A percentile compares a stretch with the other conserved stretches of the same genome.
These are phyloP conservation scores for Trichophyton schoenleinii DNA, from an alignment of 2,329 filamentous ascomycete species.

Conservation along the genomic window DNA sequence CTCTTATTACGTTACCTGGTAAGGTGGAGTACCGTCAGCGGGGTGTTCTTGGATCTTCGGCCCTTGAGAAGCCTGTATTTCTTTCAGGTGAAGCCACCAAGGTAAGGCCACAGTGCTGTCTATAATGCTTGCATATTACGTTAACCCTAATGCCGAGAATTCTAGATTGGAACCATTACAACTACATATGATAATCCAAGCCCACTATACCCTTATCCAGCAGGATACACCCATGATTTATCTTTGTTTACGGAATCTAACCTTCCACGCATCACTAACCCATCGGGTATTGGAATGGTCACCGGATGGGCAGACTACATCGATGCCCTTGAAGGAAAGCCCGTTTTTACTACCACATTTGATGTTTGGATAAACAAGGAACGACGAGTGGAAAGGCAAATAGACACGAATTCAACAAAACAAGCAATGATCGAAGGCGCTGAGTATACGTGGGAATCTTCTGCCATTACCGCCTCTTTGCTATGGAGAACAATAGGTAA, in stretches of 20 bases:
- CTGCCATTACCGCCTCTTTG: neutral
- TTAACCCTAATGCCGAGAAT: neutral
- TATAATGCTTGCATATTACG: neutral
- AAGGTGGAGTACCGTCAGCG: neutral
- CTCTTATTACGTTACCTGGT: neutral
- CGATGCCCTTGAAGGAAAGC: neutral
- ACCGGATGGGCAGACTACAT: neutral
- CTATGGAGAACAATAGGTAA: neutral
- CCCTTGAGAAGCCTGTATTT: neutral
- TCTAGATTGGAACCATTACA: neutral
- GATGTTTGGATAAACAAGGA: neutral
- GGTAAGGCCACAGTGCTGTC: neutral
- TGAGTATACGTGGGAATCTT: neutral
- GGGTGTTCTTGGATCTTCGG: neutral
- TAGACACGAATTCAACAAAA: neutral
- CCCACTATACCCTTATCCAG: neutral
- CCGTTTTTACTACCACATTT: neutral
- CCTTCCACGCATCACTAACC: neutral
- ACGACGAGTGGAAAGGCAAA: neutral
- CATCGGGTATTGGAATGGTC: neutral
- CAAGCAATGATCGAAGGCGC: neutral
- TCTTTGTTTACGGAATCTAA: neutral
- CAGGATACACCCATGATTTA: neutral
- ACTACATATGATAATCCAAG: neutral
- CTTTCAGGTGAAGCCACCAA: neutral